phyloP scores from a whole-genome alignment of 176 grass and related monocot species.

The Triticum timopheevii region DNA sequence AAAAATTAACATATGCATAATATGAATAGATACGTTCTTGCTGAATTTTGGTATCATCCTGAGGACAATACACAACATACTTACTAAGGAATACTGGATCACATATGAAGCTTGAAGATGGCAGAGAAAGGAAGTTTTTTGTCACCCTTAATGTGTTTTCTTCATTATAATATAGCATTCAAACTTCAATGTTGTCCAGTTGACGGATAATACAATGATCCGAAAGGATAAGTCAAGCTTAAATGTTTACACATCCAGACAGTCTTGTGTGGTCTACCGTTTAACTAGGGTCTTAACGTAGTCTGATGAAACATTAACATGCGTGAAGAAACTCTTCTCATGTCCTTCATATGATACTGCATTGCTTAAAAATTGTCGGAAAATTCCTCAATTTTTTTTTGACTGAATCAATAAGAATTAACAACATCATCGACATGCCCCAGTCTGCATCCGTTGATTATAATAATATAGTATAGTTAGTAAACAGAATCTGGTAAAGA shows the following conservation, averaged over 20 bases:
- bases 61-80: too few species aligned
- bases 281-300: slow-evolving; percentile 33
- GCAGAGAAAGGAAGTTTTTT: background rate
- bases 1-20: background rate
- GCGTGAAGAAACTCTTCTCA: background rate
- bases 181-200: background rate
- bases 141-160: background rate
- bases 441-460: background rate
- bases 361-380: background rate
- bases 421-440: background rate
- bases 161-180: background rate
- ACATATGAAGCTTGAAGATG: background rate
- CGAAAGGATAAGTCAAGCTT: slow-evolving; percentile 19
- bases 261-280: background rate
- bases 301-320: slow-evolving; percentile 15
- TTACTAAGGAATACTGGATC: too few species aligned
- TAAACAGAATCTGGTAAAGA: slow-evolving; percentile 47
- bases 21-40: background rate
- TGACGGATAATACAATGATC: slow-evolving; percentile 4
- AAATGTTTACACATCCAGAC: background rate
- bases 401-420: slow-evolving; percentile 16
- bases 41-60: background rate
- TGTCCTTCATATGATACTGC: slow-evolving; percentile 22
- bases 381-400: background rate
- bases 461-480: slow-evolving; percentile 24